Evolutionary conservation across 2,329 filamentous ascomycete species (phyloP), one percentile per base, ranked within the genome.

Genomic region (Orbilia oligospora): DNA sequence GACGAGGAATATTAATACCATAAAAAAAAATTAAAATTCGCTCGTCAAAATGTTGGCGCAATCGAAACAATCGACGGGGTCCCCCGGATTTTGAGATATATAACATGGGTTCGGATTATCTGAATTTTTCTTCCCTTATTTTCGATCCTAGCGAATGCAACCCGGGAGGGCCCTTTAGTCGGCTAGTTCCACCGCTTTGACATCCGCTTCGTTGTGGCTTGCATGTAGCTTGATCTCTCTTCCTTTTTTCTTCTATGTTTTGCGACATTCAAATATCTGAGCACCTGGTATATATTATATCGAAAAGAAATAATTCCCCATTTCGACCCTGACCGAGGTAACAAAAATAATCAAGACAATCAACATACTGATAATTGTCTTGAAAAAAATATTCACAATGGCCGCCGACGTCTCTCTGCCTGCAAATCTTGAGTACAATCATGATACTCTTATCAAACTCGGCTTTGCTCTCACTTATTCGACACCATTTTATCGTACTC

Each of bases 371-470:
- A 33, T 9, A 36, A 12, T 36, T 16, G 5, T 24, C 48, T 27
- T 18, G 3, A 53, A 53, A 53, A 53, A 24, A 2, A 30, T 51
- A 67, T 33, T 36, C 16, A 61, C 56, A 56, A 76, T 76, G 72
- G 58, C 66, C 16, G 18, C 58, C 18, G 66, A 71, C 33, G 58
- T 76, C 30, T 70, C 72, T n/a, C 56, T 76, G 24, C 72, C 72
- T 18, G 65, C 38, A 6, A 56, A 53, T 16, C 49, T 65, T n/a
- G 49, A 66, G n/a, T 38, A 65, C 18, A 53, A 76, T 18, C 72
- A 61, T 22, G 30, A 36, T 9, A 76, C 65, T 1, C 38, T 76
- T 6, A 48, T 76, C 16, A 70, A 61, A 53, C n/a, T 76, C 20
- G 66, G 72, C 16, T 18, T 76, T n/a, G 72, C 66, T 1, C 27